Conservation (phyloP, 495 filamentous ascomycete genomes). For the Penicillium atrosanguineum region DNA sequence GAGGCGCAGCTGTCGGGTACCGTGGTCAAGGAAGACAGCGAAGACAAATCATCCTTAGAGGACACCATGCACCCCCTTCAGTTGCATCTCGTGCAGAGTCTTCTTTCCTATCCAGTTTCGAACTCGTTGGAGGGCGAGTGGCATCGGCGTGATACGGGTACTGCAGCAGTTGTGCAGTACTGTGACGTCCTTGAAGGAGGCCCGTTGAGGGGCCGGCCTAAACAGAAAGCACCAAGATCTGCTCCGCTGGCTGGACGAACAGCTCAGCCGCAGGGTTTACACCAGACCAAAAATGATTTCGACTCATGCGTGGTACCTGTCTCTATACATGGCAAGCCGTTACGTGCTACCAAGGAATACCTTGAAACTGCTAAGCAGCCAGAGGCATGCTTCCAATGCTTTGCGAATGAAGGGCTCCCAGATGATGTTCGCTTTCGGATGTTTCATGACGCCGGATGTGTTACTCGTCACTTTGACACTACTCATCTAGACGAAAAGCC, state of each 20-base stretch:
- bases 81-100: slow-evolving; percentile 11
- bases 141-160: slow-evolving; percentile 10
- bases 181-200: slow-evolving; percentile 16
- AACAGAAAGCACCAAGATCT: neutral
- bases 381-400: slow-evolving; percentile 10
- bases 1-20: too few species aligned
- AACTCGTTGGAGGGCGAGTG: slow-evolving; percentile 19
- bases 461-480: slow-evolving; percentile 8
- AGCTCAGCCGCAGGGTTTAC: too few species aligned
- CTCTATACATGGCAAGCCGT: neutral
- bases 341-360: slow-evolving; percentile 13
- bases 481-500: slow-evolving; percentile 12
- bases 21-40: too few species aligned
- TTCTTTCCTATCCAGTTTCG: slow-evolving; percentile 13
- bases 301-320: neutral
- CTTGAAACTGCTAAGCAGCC: slow-evolving; percentile 7
- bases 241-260: too few species aligned
- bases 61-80: slow-evolving; percentile 17
- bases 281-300: too few species aligned
- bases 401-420: slow-evolving; percentile 4
- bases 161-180: slow-evolving; percentile 9
- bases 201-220: slow-evolving; percentile 10
- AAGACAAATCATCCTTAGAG: neutral
- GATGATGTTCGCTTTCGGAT: slow-evolving; percentile 7
- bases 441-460: slow-evolving; percentile 2